phyloP scores from a whole-genome alignment of 2,329 filamentous ascomycete genomes.

The Botryotinia convoluta region DNA sequence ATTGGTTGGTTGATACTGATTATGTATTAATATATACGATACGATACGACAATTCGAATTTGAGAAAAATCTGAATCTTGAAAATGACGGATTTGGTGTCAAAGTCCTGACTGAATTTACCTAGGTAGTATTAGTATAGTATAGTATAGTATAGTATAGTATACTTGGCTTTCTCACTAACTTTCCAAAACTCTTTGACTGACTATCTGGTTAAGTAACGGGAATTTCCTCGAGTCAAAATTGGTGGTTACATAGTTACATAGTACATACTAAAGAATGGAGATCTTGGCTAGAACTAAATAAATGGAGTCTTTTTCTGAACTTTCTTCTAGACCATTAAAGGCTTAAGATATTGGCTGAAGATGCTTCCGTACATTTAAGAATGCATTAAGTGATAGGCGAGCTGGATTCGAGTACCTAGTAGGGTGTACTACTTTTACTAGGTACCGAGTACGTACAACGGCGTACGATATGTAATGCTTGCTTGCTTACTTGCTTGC shows the following conservation, averaged over 20 bases:
- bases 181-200: background rate
- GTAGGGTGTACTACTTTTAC: background rate
- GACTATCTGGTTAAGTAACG: background rate
- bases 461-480: background rate
- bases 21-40: background rate
- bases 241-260: background rate
- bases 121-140: background rate
- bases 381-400: constrained; percentile 4
- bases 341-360: constrained; percentile 3
- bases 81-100: background rate
- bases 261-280: background rate
- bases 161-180: background rate
- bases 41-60: background rate
- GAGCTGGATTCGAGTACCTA: background rate
- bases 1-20: background rate
- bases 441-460: background rate
- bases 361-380: background rate
- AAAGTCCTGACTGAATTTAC: background rate
- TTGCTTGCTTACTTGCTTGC: background rate
- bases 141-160: background rate
- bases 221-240: background rate
- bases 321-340: constrained; percentile 5
- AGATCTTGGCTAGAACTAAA: background rate
- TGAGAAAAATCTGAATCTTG: background rate
- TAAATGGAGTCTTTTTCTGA: background rate